phyloP scores from a whole-genome alignment of 495 filamentous ascomycete species.

The Trichoderma asperelloides region DNA sequence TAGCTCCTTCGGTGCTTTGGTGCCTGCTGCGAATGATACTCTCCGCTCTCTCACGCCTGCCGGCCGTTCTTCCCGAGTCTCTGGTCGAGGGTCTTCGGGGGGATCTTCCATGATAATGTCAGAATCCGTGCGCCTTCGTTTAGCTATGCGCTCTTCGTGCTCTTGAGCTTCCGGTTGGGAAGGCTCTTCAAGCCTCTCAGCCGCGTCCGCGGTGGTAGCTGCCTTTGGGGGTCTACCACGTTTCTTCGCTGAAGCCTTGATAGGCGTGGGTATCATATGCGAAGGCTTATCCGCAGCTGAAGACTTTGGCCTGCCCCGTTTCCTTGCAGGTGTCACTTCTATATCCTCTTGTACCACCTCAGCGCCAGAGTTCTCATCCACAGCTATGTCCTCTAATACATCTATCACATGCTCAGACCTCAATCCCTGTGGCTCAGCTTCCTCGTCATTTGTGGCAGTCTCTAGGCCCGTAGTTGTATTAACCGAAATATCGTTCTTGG shows the following conservation, averaged over 20 bases:
- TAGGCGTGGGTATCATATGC: not conserved
- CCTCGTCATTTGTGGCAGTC: not conserved
- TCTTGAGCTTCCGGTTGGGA: not conserved
- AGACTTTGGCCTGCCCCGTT: not conserved
- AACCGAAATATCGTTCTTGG: not conserved
- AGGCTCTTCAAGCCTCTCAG: not conserved
- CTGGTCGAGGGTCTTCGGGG: not conserved
- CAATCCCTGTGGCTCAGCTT: not conserved
- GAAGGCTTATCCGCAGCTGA: not conserved
- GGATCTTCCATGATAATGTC: not conserved
- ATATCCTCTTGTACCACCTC: not conserved
- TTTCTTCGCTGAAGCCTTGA: not conserved
- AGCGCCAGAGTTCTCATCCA: not conserved
- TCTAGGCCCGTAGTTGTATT: not conserved
- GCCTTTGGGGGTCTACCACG: not conserved
- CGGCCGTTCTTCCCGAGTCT: no score
- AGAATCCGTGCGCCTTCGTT: not conserved
- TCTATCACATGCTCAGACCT: not conserved
- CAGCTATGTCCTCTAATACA: not conserved
- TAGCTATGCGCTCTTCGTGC: not conserved
- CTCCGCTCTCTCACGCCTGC: not conserved
- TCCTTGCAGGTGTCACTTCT: not conserved
- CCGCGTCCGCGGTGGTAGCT: not conserved
- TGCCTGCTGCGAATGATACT: not conserved
- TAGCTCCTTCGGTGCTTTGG: no score